Evolutionary conservation across 441 rosid genomes (phyloP).

Genomic region (Gossypium schwendimanii): DNA sequence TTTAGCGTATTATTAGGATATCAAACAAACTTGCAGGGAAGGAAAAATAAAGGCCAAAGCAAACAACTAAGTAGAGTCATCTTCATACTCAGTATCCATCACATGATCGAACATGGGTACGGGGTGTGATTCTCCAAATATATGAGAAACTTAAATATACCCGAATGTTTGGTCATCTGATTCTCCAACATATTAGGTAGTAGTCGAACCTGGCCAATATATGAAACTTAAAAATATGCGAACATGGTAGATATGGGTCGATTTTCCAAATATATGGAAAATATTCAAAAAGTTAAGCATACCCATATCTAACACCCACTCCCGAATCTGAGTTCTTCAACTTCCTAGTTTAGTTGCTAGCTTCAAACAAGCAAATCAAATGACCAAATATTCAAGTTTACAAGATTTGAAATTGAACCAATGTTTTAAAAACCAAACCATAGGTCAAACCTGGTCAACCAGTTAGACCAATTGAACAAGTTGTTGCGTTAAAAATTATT

Average conservation of each 20-base stretch:
- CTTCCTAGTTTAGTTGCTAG: background rate
- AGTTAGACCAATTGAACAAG: too few species aligned
- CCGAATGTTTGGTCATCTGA: too few species aligned
- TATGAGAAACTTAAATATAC: background rate
- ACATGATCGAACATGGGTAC: background rate
- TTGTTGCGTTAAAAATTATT: too few species aligned
- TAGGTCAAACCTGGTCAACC: too few species aligned
- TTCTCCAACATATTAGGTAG: too few species aligned
- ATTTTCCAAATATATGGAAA: too few species aligned
- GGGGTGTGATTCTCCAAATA: background rate
- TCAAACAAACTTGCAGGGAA: background rate
- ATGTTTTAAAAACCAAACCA: too few species aligned
- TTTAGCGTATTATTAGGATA: constrained; percentile 3
- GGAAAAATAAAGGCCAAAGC: background rate
- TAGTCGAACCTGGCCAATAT: too few species aligned
- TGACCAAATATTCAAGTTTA: background rate
- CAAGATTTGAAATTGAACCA: background rate
- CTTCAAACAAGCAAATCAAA: background rate
- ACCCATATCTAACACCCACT: background rate
- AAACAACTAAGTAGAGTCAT: background rate
- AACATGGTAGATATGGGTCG: too few species aligned
- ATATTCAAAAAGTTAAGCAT: background rate
- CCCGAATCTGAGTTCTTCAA: background rate
- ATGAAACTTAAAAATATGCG: too few species aligned
- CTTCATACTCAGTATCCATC: background rate